phyloP scores from a whole-genome alignment of 2,329 filamentous ascomycete genomes.

The Cytospora paraplurivora region DNA sequence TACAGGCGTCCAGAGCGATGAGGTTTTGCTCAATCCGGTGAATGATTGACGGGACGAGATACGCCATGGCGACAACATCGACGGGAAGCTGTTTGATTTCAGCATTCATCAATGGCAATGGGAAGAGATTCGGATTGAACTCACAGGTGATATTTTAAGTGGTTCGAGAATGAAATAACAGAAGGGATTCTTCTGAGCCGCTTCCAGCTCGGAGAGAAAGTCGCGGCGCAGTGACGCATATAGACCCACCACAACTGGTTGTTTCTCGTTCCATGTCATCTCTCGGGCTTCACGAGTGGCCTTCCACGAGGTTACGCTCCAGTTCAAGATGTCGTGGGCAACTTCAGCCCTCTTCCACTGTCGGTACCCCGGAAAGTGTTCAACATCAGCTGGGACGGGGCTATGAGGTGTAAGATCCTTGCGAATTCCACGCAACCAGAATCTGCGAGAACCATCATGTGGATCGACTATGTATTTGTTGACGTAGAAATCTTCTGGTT shows the following conservation, averaged over 20 bases:
- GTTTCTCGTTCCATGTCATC: slow-evolving; percentile 62
- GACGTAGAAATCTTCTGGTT: slow-evolving; percentile 51
- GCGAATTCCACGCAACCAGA: slow-evolving; percentile 57
- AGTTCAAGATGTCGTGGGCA: slow-evolving; percentile 72
- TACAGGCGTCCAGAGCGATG: slow-evolving; percentile 75
- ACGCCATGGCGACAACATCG: slow-evolving; percentile 69
- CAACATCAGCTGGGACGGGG: slow-evolving; percentile 60
- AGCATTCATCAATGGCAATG: slow-evolving; percentile 15
- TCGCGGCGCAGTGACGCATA: slow-evolving; percentile 79
- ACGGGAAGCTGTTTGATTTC: slow-evolving; percentile 60
- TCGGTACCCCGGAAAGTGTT: slow-evolving; percentile 47
- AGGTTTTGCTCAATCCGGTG: slow-evolving; percentile 80
- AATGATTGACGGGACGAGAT: slow-evolving; percentile 81
- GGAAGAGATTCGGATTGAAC: slow-evolving; percentile 36
- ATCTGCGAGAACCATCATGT: slow-evolving; percentile 64
- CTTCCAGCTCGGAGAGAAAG: slow-evolving; percentile 65
- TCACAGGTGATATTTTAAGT: slow-evolving; percentile 73
- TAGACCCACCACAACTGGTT: slow-evolving; percentile 80
- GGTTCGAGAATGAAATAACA: slow-evolving; percentile 78
- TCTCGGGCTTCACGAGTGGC: slow-evolving; percentile 23
- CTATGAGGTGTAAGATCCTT: slow-evolving; percentile 64
- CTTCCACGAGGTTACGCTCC: slow-evolving; percentile 61
- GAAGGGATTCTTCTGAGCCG: slow-evolving; percentile 24
- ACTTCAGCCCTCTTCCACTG: slow-evolving; percentile 42
- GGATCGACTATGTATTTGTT: slow-evolving; percentile 60